Percentiles rank a stretch among this genome's conserved stretches.
These are phyloP conservation scores for Lactifluus piperatus DNA, from an alignment of 768 basidiomycete genomes.

Conservation along the genomic window DNA sequence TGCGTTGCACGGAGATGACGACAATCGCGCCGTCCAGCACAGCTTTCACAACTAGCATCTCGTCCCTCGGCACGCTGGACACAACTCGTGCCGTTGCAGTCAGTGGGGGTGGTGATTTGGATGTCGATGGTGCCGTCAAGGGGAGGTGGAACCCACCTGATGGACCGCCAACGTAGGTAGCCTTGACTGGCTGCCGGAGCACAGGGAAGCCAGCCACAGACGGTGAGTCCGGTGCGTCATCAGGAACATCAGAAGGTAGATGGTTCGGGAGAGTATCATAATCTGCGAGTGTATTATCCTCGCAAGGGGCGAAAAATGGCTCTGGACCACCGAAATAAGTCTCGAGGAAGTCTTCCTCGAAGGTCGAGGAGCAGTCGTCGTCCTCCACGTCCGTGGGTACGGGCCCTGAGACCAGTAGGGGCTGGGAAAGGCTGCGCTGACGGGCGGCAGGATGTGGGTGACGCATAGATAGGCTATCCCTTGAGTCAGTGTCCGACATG, in stretches of 20 bases:
- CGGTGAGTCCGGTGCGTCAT: background rate
- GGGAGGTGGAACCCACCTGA: background rate
- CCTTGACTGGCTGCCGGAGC: background rate
- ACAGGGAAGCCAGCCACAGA: background rate
- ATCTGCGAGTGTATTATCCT: background rate
- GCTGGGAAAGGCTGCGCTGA: constrained; percentile 10
- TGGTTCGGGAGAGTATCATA: background rate
- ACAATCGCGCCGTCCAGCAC: constrained; percentile 53
- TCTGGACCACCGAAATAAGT: constrained; percentile 34
- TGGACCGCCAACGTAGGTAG: background rate
- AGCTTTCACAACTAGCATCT: constrained; percentile 51
- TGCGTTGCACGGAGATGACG: constrained; percentile 45
- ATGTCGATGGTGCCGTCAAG: background rate
- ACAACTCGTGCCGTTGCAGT: background rate
- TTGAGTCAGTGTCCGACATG: background rate
- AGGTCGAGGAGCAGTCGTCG: constrained; percentile 22
- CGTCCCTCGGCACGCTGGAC: constrained; percentile 5
- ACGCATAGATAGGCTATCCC: too few relatives aligned
- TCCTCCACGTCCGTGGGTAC: constrained; percentile 20
- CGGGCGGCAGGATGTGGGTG: background rate
- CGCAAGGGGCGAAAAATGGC: background rate
- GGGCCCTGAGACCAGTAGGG: constrained; percentile 17
- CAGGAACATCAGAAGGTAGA: background rate
- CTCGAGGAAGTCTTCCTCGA: constrained; percentile 32
- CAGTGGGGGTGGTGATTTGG: constrained; percentile 10